Evolutionary conservation across 2,329 filamentous ascomycete genomes (phyloP), one percentile per base, ranked within the genome.

Genomic region (Penicillium sp.): DNA sequence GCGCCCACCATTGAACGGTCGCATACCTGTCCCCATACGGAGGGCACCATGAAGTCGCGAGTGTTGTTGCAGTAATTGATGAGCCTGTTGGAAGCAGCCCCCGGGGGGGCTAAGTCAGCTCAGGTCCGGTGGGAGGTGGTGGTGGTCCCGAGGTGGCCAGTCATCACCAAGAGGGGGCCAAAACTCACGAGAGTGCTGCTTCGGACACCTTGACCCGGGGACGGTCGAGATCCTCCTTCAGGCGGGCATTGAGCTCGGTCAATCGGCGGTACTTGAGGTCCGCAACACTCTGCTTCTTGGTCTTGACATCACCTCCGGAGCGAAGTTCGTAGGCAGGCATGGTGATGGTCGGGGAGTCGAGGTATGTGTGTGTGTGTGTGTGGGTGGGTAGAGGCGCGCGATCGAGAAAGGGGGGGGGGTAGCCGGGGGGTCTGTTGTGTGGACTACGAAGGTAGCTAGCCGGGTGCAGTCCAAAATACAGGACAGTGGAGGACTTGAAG

Each of bases 261-360:
- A 99, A 84, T 67, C 95, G 90, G 73, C 95, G 89, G 73, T 98
- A 87, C 85, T 99, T 99, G 67, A 99, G 86, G 78, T 99, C 95
- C 70, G 94, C 94, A 91, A 99, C 98, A 76, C 92, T 96, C 82
- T 98, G 95, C 84, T 97, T 97, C 83, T 96, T 98, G 83, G 93
- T 96, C 85, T 86, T 87, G 69, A 84, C 79, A 74, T 87, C 86
- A 68, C 86, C 85, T 67, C 85, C 86, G 61, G 83, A 83, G 76
- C 86, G 85, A 70, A 88, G 82, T 75, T 88, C 86, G 78, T 89
- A 89, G 60, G 86, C 75, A 70, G 85, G 82, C 84, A 87, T 88
- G 67, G 69, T 77, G 72, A 63, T 58, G 37, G 61, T 41, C 41
- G 47, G 37, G 12, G 53, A 52, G 41, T 58, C 51, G 58, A 54